These are phyloP conservation scores for Brassica carinata DNA, from an alignment of 345 rosid species.

Conservation along the genomic window DNA sequence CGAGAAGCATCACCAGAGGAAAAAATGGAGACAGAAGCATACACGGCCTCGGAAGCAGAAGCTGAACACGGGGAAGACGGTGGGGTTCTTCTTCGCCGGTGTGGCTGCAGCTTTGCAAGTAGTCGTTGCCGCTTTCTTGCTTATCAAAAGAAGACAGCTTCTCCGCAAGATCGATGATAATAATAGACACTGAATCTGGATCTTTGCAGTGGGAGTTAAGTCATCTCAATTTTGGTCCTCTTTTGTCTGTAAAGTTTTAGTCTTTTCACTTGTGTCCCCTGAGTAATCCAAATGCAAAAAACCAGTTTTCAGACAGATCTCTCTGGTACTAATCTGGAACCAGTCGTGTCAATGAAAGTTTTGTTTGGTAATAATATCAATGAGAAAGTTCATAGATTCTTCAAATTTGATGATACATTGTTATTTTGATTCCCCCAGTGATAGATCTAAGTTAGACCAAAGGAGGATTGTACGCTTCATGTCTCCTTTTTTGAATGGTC, in stretches of 20 bases:
- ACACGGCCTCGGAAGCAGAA: conserved; percentile 38
- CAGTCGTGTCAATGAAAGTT: not conserved
- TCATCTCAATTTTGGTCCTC: conserved; percentile 33
- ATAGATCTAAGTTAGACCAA: conserved; percentile 21
- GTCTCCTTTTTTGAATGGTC: conserved; percentile 28
- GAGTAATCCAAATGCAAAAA: not conserved
- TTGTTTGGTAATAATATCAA: not conserved
- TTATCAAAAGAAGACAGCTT: conserved; percentile 68
- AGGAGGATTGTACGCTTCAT: conserved; percentile 15
- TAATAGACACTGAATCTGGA: conserved; percentile 38
- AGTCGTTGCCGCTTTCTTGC: conserved; percentile 66
- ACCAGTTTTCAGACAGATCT: not conserved
- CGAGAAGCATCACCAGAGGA: conserved; percentile 16
- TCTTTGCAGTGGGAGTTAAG: conserved; percentile 30
- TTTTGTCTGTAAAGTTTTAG: conserved; percentile 18
- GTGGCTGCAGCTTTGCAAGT: conserved; percentile 63
- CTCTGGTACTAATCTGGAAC: conserved; percentile 6
- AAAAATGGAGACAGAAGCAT: conserved; percentile 15
- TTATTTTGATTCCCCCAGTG: not conserved
- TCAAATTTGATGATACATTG: conserved; percentile 5
- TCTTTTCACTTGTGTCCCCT: too few species aligned
- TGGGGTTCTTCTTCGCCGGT: conserved; percentile 78
- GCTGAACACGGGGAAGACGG: conserved; percentile 65
- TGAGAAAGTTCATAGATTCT: too few species aligned
- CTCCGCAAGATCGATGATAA: conserved; percentile 39